Percentiles rank a stretch among this genome's conserved stretches.
Conservation (phyloP, 2,329 filamentous ascomycete genomes). For the Calcarisporium arbuscula region DNA sequence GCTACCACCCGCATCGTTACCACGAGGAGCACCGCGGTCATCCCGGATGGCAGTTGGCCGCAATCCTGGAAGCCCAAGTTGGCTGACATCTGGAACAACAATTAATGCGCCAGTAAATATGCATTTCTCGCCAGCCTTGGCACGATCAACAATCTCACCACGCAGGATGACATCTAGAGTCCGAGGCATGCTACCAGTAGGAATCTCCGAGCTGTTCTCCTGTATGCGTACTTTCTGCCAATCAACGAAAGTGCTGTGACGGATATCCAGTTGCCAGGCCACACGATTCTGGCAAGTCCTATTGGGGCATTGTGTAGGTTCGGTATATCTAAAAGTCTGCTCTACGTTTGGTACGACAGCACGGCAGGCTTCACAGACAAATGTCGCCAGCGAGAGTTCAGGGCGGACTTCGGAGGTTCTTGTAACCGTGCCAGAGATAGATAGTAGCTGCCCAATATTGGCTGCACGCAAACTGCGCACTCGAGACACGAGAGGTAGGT, state of each 20-base stretch:
- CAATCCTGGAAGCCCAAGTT: slow-evolving; percentile 82
- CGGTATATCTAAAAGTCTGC: slow-evolving; percentile 95
- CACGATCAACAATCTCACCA: slow-evolving; percentile 94
- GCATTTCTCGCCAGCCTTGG: slow-evolving; percentile 96
- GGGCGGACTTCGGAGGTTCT: slow-evolving; percentile 95
- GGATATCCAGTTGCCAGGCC: slow-evolving; percentile 95
- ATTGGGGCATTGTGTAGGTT: slow-evolving; percentile 94
- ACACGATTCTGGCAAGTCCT: slow-evolving; percentile 76
- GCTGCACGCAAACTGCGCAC: slow-evolving; percentile 79
- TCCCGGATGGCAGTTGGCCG: slow-evolving; percentile 80
- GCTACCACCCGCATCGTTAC: slow-evolving; percentile 72
- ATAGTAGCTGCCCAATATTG: slow-evolving; percentile 88
- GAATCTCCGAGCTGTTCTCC: slow-evolving; percentile 97
- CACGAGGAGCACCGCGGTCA: slow-evolving; percentile 64
- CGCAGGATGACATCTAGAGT: slow-evolving; percentile 96
- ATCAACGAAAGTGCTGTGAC: slow-evolving; percentile 95
- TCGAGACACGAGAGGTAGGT: slow-evolving; percentile 79
- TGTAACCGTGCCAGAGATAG: slow-evolving; percentile 94
- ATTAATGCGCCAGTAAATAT: slow-evolving; percentile 96
- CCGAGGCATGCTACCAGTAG: slow-evolving; percentile 95
- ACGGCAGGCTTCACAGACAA: slow-evolving; percentile 83
- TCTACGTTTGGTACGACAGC: slow-evolving; percentile 84
- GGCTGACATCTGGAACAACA: slow-evolving; percentile 93
- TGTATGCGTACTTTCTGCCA: slow-evolving; percentile 99
- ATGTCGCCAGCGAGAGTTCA: slow-evolving; percentile 86